phyloP scores from a whole-genome alignment of 352 stramenopile species.

The Phytophthora palmivora region DNA sequence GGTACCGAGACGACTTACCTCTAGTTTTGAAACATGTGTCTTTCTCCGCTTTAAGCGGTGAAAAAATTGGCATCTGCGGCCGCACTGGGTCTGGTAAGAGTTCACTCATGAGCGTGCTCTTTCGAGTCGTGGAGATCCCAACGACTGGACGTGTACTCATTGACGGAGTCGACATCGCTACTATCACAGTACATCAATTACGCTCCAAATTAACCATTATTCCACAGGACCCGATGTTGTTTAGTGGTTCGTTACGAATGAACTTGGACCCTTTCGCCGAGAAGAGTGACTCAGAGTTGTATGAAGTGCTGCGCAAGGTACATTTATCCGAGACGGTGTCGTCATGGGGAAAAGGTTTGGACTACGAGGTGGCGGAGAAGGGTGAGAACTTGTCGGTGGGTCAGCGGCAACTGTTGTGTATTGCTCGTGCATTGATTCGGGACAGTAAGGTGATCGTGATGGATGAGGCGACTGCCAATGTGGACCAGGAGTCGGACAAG shows the following conservation, averaged over 20 bases:
- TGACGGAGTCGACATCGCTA: slow-evolving; percentile 82
- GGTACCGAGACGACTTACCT: slow-evolving; percentile 55
- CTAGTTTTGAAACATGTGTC: slow-evolving; percentile 48
- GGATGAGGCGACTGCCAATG: slow-evolving; percentile 95
- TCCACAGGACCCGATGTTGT: slow-evolving; percentile 91
- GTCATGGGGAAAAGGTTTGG: slow-evolving; percentile 66
- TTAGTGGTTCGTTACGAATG: slow-evolving; percentile 87
- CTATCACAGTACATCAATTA: slow-evolving; percentile 38
- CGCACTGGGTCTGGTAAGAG: slow-evolving; percentile 56
- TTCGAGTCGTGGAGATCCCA: slow-evolving; percentile 49
- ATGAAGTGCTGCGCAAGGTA: slow-evolving; percentile 57
- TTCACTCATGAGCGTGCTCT: slow-evolving; percentile 51
- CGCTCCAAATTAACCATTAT: slow-evolving; percentile 62
- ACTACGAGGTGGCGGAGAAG: slow-evolving; percentile 89
- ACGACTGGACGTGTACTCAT: slow-evolving; percentile 74
- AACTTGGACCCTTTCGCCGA: slow-evolving; percentile 91
- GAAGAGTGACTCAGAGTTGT: slow-evolving; percentile 64
- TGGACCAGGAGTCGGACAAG: slow-evolving; percentile 85
- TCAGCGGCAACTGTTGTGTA: slow-evolving; percentile 96
- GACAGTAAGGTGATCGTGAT: slow-evolving; percentile 92
- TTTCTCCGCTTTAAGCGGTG: slow-evolving; percentile 64
- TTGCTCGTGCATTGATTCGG: slow-evolving; percentile 93
- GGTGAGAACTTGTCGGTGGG: slow-evolving; percentile 96
- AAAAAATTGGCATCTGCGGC: slow-evolving; percentile 83
- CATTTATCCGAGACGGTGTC: slow-evolving; percentile 71